phyloP scores from a whole-genome alignment of 352 stramenopile genomes.

The Phytophthora sansomeana region DNA sequence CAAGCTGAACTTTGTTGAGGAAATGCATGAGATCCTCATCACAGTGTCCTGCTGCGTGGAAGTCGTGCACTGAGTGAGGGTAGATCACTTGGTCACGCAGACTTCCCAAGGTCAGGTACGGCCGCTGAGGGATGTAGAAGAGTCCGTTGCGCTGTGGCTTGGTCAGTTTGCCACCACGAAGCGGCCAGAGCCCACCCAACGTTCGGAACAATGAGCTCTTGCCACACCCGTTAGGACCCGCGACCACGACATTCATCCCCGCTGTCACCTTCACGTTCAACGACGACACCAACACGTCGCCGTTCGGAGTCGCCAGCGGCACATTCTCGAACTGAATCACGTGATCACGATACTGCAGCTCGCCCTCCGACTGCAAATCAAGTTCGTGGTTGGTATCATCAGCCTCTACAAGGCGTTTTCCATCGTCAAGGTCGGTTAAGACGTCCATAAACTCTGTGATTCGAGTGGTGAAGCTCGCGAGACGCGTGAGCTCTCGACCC shows the following conservation, averaged over 20 bases:
- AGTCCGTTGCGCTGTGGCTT: conserved; percentile 73
- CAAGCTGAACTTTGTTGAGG: conserved; percentile 78
- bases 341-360: conserved; percentile 55
- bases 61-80: conserved; percentile 68
- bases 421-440: conserved; percentile 56
- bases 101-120: conserved; percentile 86
- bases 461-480: conserved; percentile 74
- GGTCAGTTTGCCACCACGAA: conserved; percentile 72
- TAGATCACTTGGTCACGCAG: conserved; percentile 92
- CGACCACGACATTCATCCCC: conserved; percentile 89
- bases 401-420: conserved; percentile 56
- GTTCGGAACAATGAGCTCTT: conserved; percentile 88
- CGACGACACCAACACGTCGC: conserved; percentile 75
- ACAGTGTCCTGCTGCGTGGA: conserved; percentile 45
- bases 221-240: conserved; percentile 76
- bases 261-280: conserved; percentile 79
- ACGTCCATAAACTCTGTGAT: conserved; percentile 81
- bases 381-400: background rate
- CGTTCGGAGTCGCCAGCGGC: conserved; percentile 83
- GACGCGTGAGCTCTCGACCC: conserved; percentile 75
- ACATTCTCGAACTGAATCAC: conserved; percentile 89
- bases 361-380: conserved; percentile 48
- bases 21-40: conserved; percentile 69
- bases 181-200: conserved; percentile 84
- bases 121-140: conserved; percentile 90